Evolutionary conservation across 2,329 filamentous ascomycete species (phyloP), one percentile per base, ranked within the genome.

Genomic region (Akanthomyces lecanii): DNA sequence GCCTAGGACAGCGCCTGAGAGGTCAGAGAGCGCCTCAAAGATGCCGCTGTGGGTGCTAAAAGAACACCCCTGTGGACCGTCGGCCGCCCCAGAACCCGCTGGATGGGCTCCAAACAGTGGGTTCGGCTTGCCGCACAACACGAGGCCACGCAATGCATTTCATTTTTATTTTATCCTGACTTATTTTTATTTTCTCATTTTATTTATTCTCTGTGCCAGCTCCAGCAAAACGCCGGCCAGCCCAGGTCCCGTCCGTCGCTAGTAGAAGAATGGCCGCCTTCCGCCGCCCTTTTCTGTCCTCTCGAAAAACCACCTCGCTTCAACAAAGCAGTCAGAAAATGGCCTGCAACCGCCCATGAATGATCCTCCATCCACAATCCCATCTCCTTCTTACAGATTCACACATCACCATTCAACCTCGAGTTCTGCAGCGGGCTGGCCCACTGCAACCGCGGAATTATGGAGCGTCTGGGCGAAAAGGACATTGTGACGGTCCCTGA

Each of bases 361-460:
- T 40, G 14, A 40, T 16, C 12, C 38, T 40, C 38, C 38, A 40
- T 40, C 14, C 38, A 16, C 38, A 40, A 25, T 47, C 45, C 8
- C 21, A 53, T 25, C 14, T 25, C n/a, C 23, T 10, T 12, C 12
- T 42, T 10, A 23, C 10, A n/a, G 16, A 56, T 6, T 45, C n/a
- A 21, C 25, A 56, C 33, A 30, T 25, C 23, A 42, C 53, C 59
- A 40, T 40, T 45, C 28, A 28, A 12, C 38, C 21, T 14, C 16
- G 23, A n/a, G 21, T 18, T 16, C 2, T 8, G 36, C 50, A 61
- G 50, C 25, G 38, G 48, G 58, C 58, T 38, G 58, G 58, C 58
- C 58, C 58, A 42, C 58, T 61, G 58, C 58, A 45, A 23, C 58
- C 18, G 52, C 51, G 60, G 21, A 55, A 62, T 55, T 55, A 62